These are phyloP conservation scores for Sequoiadendron giganteum DNA, from an alignment of 75 land plant genomes.

Conservation along the genomic window DNA sequence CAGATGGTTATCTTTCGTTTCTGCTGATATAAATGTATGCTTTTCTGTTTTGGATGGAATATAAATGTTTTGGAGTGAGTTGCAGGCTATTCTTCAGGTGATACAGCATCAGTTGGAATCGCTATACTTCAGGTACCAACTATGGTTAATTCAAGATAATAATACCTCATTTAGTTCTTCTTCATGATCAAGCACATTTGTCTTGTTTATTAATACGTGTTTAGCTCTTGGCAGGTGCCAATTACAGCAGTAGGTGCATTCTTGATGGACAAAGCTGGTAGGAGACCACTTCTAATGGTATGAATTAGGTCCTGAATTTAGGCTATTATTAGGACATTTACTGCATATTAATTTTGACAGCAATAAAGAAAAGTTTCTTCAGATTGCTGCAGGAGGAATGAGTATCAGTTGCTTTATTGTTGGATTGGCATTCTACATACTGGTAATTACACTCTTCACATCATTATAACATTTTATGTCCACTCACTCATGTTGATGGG, in stretches of 20 bases:
- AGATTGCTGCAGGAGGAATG: conserved; percentile 1
- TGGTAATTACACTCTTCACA: neutral
- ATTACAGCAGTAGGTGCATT: conserved; percentile 21
- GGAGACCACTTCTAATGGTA: conserved; percentile 69
- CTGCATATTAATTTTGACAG: neutral
- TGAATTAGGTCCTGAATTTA: neutral
- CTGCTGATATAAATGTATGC: neutral
- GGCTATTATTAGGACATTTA: neutral
- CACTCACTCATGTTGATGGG: neutral
- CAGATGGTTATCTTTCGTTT: neutral
- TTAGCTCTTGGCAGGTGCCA: neutral
- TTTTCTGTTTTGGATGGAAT: neutral
- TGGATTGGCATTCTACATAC: neutral
- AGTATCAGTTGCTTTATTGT: neutral
- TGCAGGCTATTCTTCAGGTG: conserved; percentile 44
- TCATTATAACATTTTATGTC: neutral
- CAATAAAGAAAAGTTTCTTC: neutral
- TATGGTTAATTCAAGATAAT: neutral
- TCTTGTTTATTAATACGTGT: neutral
- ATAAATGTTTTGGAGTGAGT: neutral
- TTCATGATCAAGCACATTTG: neutral
- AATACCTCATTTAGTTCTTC: neutral
- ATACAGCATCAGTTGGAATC: conserved; percentile 39
- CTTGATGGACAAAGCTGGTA: conserved; percentile 66
- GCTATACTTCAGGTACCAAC: conserved; percentile 55